A percentile compares a stretch with the other conserved stretches of the same genome.
These are phyloP conservation scores for Lyophyllum atratum DNA, from an alignment of 768 basidiomycete species.

Conservation along the genomic window DNA sequence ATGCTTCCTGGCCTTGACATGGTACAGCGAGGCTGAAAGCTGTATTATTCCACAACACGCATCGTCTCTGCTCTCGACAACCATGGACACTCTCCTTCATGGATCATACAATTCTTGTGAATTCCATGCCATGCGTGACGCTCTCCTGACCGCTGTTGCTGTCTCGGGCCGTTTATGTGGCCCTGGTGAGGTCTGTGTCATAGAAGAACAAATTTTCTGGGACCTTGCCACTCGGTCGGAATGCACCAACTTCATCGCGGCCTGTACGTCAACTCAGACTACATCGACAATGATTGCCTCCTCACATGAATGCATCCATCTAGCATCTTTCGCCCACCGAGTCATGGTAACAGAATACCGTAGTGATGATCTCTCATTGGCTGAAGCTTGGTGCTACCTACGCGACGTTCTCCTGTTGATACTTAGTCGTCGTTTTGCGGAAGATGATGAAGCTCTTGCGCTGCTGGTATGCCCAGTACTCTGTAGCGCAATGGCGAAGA, in stretches of 20 bases:
- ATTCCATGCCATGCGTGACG: constrained; percentile 29
- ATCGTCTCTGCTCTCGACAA: constrained; percentile 14
- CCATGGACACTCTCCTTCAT: constrained; percentile 4
- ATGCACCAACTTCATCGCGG: constrained; percentile 35
- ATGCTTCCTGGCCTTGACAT: constrained; percentile 36
- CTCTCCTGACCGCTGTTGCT: constrained; percentile 37
- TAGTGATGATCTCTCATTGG: constrained; percentile 38
- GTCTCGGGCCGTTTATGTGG: constrained; percentile 12
- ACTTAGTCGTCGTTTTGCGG: constrained; percentile 42
- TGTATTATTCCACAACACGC: constrained; percentile 3
- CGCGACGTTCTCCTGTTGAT: constrained; percentile 50
- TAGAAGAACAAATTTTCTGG: constrained; percentile 40
- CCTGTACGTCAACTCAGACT: constrained; percentile 32
- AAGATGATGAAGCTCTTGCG: constrained; percentile 52
- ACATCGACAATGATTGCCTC: not conserved
- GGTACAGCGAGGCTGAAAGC: constrained; percentile 25
- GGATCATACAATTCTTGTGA: not conserved
- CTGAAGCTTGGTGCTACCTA: constrained; percentile 59
- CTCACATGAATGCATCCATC: not conserved
- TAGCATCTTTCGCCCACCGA: constrained; percentile 52
- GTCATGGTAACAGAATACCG: constrained; percentile 28
- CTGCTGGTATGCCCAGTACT: constrained; percentile 50
- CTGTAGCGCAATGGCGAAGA: constrained; percentile 46
- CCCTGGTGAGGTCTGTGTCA: constrained; percentile 17
- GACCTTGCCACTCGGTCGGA: constrained; percentile 27